Evolutionary conservation across 2,329 filamentous ascomycete genomes (phyloP).

Genomic region (Xylariaceae sp.): DNA sequence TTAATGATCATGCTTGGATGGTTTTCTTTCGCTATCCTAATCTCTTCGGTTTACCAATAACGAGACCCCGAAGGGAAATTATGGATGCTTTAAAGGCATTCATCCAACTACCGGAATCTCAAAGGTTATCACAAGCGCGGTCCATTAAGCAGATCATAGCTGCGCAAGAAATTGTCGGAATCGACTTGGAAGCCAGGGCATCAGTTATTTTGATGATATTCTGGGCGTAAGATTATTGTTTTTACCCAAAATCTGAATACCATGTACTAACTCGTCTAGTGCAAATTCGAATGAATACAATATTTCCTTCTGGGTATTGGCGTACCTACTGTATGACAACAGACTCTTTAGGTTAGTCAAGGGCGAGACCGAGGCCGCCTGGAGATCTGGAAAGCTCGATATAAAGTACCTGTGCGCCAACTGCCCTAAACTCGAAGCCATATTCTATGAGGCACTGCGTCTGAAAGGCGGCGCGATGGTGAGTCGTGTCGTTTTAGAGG

Average conservation of each 20-base stretch:
- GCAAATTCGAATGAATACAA: constrained; percentile 17
- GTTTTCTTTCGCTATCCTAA: constrained; percentile 12
- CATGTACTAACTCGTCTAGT: neutral
- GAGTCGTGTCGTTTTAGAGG: neutral
- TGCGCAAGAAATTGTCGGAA: constrained; percentile 9
- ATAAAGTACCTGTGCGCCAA: constrained; percentile 13
- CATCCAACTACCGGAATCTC: neutral
- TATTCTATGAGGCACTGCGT: constrained; percentile 8
- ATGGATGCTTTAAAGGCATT: neutral
- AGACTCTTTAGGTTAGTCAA: neutral
- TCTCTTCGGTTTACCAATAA: constrained; percentile 3
- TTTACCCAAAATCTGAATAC: neutral
- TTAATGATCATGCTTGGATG: constrained; percentile 20
- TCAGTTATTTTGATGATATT: constrained; percentile 16
- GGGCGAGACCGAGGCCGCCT: constrained; percentile 14
- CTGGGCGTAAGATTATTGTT: constrained; percentile 26
- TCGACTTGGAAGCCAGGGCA: constrained; percentile 5
- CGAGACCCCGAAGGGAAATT: neutral
- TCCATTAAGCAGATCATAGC: constrained; percentile 4
- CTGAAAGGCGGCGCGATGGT: neutral
- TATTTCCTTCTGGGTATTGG: constrained; percentile 14
- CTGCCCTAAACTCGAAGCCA: constrained; percentile 2
- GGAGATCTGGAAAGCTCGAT: constrained; percentile 4
- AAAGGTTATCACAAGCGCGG: neutral
- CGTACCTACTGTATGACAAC: constrained; percentile 10